Conservation (phyloP, 2,329 filamentous ascomycete genomes). For the Claviceps sorghi region DNA sequence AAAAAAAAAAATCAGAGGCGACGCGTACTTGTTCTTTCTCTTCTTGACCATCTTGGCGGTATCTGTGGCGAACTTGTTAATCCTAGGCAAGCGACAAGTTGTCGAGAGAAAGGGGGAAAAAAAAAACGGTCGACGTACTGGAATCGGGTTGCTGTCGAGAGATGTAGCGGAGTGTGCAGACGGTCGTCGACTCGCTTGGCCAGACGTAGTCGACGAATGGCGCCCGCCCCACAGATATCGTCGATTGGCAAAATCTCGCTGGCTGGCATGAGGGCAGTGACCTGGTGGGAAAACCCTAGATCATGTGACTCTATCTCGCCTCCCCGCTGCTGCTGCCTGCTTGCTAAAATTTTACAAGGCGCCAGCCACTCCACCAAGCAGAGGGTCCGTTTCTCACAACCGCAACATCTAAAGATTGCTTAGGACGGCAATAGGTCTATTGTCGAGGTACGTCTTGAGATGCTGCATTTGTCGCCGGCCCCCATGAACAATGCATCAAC, state of each 20-base stretch:
- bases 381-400: slow-evolving; percentile 14
- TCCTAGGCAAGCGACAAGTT: slow-evolving; percentile 10
- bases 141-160: background rate
- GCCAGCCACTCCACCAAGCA: slow-evolving; percentile 17
- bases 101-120: slow-evolving; percentile 1
- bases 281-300: slow-evolving; percentile 12
- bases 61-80: slow-evolving; percentile 27
- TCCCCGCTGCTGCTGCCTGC: slow-evolving; percentile 4
- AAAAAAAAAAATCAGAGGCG: background rate
- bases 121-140: slow-evolving; percentile 6
- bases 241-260: slow-evolving; percentile 2
- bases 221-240: slow-evolving; percentile 7
- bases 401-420: slow-evolving; percentile 44
- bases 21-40: slow-evolving; percentile 51
- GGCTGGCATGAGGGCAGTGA: slow-evolving; percentile 10
- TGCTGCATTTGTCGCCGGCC: slow-evolving; percentile 23
- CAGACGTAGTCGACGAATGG: background rate
- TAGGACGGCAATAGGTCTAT: slow-evolving; percentile 46
- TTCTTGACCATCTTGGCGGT: slow-evolving; percentile 58
- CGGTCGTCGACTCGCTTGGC: slow-evolving; percentile 6
- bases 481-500: slow-evolving; percentile 15
- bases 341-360: slow-evolving; percentile 15
- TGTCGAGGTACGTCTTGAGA: slow-evolving; percentile 49
- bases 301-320: slow-evolving; percentile 11
- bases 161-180: slow-evolving; percentile 4